These are phyloP conservation scores for Termitomyces bulborhizus DNA, from an alignment of 768 basidiomycete species.

Conservation along the genomic window DNA sequence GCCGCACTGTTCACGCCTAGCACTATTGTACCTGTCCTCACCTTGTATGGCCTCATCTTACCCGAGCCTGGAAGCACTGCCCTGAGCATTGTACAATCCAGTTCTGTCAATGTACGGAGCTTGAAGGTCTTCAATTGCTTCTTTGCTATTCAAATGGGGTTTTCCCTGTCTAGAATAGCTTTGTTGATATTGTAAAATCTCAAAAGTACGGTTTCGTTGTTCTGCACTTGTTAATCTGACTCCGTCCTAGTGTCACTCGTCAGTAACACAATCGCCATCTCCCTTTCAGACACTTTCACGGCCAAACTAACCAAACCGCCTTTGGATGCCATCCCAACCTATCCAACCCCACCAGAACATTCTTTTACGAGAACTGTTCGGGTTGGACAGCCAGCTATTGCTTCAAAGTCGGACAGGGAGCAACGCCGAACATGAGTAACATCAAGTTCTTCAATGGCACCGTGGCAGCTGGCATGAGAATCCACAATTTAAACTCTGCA, in stretches of 20 bases:
- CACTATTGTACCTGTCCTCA: conserved; percentile 11
- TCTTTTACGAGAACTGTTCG: conserved; percentile 8
- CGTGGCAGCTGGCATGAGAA: conserved; percentile 12
- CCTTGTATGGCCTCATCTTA: conserved; percentile 12
- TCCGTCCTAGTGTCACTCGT: conserved; percentile 11
- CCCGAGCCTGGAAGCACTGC: conserved; percentile 12
- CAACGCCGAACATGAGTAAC: conserved; percentile 9
- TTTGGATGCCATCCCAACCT: not conserved
- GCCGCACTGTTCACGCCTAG: conserved; percentile 4
- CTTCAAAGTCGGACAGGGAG: conserved; percentile 16
- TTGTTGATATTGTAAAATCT: conserved; percentile 13
- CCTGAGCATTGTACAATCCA: conserved; percentile 12
- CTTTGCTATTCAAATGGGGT: not conserved
- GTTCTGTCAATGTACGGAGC: conserved; percentile 4
- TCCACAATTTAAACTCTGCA: conserved; percentile 10
- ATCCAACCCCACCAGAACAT: conserved; percentile 7
- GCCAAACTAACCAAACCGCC: conserved; percentile 12
- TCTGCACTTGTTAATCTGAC: not conserved
- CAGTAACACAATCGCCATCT: conserved; percentile 8
- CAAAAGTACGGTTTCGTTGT: conserved; percentile 8
- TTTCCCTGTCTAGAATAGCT: conserved; percentile 8
- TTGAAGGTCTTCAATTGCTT: conserved; percentile 9
- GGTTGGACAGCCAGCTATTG: conserved; percentile 15
- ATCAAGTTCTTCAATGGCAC: conserved; percentile 11
- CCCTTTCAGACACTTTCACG: conserved; percentile 11